Base-by-base conservation (phyloP, 176 grass and related monocot genomes). In the Otatea glauca region DNA sequence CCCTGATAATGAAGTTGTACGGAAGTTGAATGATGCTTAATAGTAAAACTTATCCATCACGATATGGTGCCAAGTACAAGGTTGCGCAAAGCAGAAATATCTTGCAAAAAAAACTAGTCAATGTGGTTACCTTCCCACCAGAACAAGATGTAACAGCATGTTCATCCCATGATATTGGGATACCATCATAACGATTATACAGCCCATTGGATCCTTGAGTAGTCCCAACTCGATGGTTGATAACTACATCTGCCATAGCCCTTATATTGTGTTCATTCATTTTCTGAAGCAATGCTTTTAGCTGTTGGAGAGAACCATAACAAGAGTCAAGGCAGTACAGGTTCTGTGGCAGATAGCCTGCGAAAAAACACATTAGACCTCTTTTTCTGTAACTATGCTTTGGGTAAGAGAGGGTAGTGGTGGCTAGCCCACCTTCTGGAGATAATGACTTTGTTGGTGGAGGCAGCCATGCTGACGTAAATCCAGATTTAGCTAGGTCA, bases 211-310 rank as follows among this genome's bases (percentile, higher is more conserved):
- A 91, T 74, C 96, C 96, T 86, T 89, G 49, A 67, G 89, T 92
- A 70, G 96, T 99, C 41, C 93, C 96, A 80, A 94, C 88, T 92
- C 96, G 90, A 87, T 99, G 96, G 74, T 99, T 96, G 70, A 99
- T 94, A 89, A 99, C 96, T 55, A 99, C 83, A 91, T 99, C 96
- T 53, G 86, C 93, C 89, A 99, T 94, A 86, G 91, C 93, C 77
- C 96, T 96, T 65, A 96, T 35, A 70, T 92, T 91, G 70, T 99
- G 77, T 25, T 99, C 76, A 29, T 87, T 79, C 89, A 96, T 88
- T 73, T 87, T 94, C 67, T 82, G 84, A 88, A 99, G 80, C 84
- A 99, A 79, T 29, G 71, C 43, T 79, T 90, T 84, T 68, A 99
- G 84, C 68, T 92, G 81, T 14, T 78, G n/a, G 24, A 77, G 69